Percentiles rank a stretch among this genome's conserved stretches.
phyloP scores from a whole-genome alignment of 345 rosid genomes.

The Eucalyptus erythrocorys region DNA sequence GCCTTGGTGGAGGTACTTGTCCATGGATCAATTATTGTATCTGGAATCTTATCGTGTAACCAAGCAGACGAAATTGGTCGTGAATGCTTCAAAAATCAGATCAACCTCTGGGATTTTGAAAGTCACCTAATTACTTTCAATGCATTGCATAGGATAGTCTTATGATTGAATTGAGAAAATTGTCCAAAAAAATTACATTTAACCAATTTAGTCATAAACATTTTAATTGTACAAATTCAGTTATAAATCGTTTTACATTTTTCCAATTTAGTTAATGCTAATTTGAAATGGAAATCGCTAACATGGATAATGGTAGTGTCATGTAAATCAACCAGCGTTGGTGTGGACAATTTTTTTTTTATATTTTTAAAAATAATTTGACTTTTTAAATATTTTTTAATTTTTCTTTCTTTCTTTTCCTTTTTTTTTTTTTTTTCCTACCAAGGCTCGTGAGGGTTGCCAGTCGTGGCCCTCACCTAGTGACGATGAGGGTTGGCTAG shows the following conservation, averaged over 20 bases:
- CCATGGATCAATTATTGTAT: too few relatives aligned
- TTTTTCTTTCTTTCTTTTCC: too few relatives aligned
- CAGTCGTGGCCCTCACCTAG: fast-evolving
- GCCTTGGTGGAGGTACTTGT: too few relatives aligned
- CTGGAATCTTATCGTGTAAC: neutral
- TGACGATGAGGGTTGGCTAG: fast-evolving
- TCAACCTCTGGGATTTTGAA: fast-evolving
- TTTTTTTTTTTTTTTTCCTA: too few relatives aligned
- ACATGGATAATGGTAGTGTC: fast-evolving
- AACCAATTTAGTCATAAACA: fast-evolving
- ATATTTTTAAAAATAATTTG: too few relatives aligned
- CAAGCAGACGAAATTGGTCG: neutral
- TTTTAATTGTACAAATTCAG: too few relatives aligned
- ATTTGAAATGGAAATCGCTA: fast-evolving
- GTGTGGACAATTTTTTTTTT: fast-evolving
- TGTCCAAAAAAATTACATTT: too few relatives aligned
- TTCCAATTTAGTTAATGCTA: too few relatives aligned
- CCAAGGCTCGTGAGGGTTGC: fast-evolving
- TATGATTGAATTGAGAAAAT: neutral
- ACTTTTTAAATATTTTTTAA: fast-evolving
- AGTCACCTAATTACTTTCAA: neutral
- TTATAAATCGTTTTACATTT: too few relatives aligned
- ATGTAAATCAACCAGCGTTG: too few relatives aligned
- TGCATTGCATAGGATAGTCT: neutral
- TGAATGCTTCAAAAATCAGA: neutral